Base-by-base conservation (phyloP, 1,284 basidiomycete genomes). In the Lignosus rhinocerotis region DNA sequence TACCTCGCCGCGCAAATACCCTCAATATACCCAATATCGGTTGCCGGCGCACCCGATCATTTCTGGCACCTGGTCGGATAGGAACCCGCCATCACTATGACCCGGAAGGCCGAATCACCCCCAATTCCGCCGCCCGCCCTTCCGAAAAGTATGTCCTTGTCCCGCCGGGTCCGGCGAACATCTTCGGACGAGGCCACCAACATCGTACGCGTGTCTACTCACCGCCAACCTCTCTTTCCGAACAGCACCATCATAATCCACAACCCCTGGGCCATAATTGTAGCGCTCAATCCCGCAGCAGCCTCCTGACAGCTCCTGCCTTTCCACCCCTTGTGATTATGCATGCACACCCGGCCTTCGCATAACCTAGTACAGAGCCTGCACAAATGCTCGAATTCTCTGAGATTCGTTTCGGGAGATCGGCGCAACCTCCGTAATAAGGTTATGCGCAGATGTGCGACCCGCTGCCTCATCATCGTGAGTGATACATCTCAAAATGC, bases 21-120 rank as follows among this genome's bases (percentile, higher is more conserved):
- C 61, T 68, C 67, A 66, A 66, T 67, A 54, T 67, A 67, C 62
- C 67, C 65, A 60, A 61, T 62, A 62, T 50, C 51, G 63, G 64
- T 55, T 47, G 34, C 53, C 53, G 54, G 57, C 55, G 55, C 55
- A 58, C 58, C 60, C 65, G 62, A 64, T 67, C 61, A 65, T 58
- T 51, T 56, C 44, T 56, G 51, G 56, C 53, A 51, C 43, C 56
- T 44, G 56, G 56, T 65, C 55, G 51, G 51, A 60, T 61, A 68
- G 67, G 65, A 64, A 68, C 65, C 62, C 65, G 64, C 61, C 50
- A 58, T 56, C 56, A 61, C 36, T 46, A 59, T 61, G 59, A 58
- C 51, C 65, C 65, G 63, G 56, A 52, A 47, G 56, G 41, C 63
- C 61, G 63, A 60, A 58, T 54, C 52, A 55, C 43, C 43, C 54